Conservation (phyloP, 2,329 filamentous ascomycete species). For the Xylaria sp. region DNA sequence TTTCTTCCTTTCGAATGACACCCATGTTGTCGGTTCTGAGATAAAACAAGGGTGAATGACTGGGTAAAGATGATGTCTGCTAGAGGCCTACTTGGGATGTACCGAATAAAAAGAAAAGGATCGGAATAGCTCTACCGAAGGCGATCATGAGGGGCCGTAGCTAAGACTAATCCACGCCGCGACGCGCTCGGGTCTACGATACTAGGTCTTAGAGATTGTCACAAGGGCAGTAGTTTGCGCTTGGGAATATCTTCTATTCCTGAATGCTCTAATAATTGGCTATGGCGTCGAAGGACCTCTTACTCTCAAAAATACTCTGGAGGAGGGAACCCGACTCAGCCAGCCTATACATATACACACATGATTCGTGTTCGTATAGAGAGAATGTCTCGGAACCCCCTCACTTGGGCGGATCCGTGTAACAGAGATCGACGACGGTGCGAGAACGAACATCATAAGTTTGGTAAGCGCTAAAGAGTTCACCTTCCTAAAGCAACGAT, state of each 20-base stretch:
- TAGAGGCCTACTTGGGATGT: neutral
- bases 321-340: too few species aligned
- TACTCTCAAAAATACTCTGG: too few species aligned
- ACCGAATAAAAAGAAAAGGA: slow-evolving; percentile 2
- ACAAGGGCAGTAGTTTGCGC: too few species aligned
- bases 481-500: slow-evolving; percentile 25
- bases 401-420: too few species aligned
- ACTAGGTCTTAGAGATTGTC: neutral
- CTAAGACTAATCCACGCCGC: neutral
- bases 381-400: too few species aligned
- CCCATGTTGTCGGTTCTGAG: slow-evolving; percentile 12
- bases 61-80: too few species aligned
- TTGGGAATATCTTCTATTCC: too few species aligned
- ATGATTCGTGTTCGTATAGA: too few species aligned
- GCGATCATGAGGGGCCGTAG: neutral
- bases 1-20: slow-evolving; percentile 2
- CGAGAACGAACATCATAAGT: neutral
- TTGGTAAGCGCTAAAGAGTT: slow-evolving; percentile 11
- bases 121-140: neutral
- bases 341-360: too few species aligned
- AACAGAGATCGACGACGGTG: neutral
- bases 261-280: too few species aligned
- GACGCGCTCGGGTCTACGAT: neutral
- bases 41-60: neutral
- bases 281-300: too few species aligned